phyloP scores from a whole-genome alignment of 2,329 filamentous ascomycete genomes.

The Pseudocercospora ulei region DNA sequence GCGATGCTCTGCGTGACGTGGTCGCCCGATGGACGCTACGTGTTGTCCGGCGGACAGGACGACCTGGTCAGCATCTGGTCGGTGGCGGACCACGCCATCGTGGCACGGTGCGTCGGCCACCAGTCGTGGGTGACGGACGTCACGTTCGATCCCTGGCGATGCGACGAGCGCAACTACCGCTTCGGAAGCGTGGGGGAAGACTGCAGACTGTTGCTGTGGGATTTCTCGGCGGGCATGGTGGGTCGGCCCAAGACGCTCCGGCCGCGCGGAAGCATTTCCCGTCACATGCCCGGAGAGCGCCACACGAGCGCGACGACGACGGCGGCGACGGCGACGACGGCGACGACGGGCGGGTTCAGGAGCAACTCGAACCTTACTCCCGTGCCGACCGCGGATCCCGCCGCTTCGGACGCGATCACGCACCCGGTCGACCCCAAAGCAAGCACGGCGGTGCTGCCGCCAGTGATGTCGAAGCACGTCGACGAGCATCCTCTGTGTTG shows the following conservation, averaged over 20 bases:
- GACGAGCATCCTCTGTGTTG: slow-evolving; percentile 81
- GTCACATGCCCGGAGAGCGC: slow-evolving; percentile 43
- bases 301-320: slow-evolving; percentile 39
- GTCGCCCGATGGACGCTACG: slow-evolving; percentile 94
- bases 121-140: slow-evolving; percentile 91
- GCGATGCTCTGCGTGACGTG: slow-evolving; percentile 88
- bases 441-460: slow-evolving; percentile 74
- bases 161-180: slow-evolving; percentile 87
- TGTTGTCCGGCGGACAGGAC: slow-evolving; percentile 90
- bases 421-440: slow-evolving; percentile 80
- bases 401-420: slow-evolving; percentile 51
- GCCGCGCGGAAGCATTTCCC: slow-evolving; percentile 47
- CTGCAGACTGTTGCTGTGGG: slow-evolving; percentile 82
- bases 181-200: slow-evolving; percentile 96
- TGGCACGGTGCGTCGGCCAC: slow-evolving; percentile 89
- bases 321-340: too few relatives aligned
- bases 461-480: slow-evolving; percentile 76
- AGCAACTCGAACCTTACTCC: slow-evolving; percentile 60
- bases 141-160: slow-evolving; percentile 93
- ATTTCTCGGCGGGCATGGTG: slow-evolving; percentile 95
- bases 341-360: slow-evolving; percentile 51
- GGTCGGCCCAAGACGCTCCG: slow-evolving; percentile 66
- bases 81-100: slow-evolving; percentile 67
- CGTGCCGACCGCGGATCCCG: slow-evolving; percentile 27
- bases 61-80: slow-evolving; percentile 96